Evolutionary conservation across 495 filamentous ascomycete species (phyloP), one percentile per base, ranked within the genome.

Genomic region (Penicillium robsamsonii): DNA sequence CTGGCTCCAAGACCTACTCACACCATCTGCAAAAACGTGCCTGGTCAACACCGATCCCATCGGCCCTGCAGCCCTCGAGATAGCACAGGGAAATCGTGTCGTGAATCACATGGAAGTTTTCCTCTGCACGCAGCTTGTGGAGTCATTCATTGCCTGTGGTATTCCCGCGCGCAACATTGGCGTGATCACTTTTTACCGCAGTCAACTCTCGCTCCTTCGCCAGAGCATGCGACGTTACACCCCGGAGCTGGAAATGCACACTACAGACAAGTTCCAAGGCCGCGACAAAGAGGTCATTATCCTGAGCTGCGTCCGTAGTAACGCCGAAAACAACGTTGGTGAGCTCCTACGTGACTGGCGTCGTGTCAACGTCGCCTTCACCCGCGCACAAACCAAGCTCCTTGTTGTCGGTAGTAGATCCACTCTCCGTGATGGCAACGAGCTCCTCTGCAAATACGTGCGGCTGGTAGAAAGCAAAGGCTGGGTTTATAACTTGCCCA

Each of bases 121-220:
- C 5, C 78, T 97, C 33, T 84, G 86, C 41, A 78, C 80, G 0
- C 87, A 95, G 65, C 82, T 97, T 27, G 91, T 96, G 31, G 83
- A 90, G 60, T 75, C 84, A 0, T 82, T 98, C 2, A 79, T 96
- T 46, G 77, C 81, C 0, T 80, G 81, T 8, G 94, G 94, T 29
- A 81, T 96, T 15, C 77, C 87, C 0, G 81, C 88, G 0, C 75
- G 74, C 6, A 86, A 91, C 42, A 93, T 98, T 46, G 94, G 94
- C n/a, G 86, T 97, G 60, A 96, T 98, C 68, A 96, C 94, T n/a
- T 90, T 96, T 69, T 98, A 98, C 75, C 89, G 93, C 59, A 92
- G 89, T 30, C 94, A 98, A 68, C 87, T 98, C 0, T 78, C 82
- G 0, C 68, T 87, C 12, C 74, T 87, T 13, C 78, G 78, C 45